phyloP scores from a whole-genome alignment of 1,284 basidiomycete species.

The Phellinidium pouzarii region DNA sequence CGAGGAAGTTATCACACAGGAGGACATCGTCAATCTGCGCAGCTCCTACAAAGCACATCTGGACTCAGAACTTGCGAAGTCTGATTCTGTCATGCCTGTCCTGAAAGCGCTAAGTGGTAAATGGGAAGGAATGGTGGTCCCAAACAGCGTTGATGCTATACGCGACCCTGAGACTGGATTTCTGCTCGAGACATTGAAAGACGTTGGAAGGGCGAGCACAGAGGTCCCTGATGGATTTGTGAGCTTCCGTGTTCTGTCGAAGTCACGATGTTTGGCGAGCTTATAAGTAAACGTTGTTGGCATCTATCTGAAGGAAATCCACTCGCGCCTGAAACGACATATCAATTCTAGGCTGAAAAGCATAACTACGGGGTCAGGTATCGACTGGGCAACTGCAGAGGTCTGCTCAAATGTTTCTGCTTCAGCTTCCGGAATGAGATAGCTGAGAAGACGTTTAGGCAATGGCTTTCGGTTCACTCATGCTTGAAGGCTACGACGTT shows the following conservation, averaged over 20 bases:
- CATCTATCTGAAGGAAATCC: slow-evolving; percentile 57
- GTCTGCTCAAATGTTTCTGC: slow-evolving; percentile 33
- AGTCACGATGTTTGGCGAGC: neutral
- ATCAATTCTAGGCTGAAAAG: slow-evolving; percentile 71
- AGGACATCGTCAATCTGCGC: slow-evolving; percentile 46
- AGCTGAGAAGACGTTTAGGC: slow-evolving; percentile 37
- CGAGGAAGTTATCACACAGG: slow-evolving; percentile 47
- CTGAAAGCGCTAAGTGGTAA: slow-evolving; percentile 49
- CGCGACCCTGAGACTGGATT: slow-evolving; percentile 68
- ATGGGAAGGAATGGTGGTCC: slow-evolving; percentile 74
- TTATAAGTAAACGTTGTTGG: slow-evolving; percentile 17
- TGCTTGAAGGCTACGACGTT: slow-evolving; percentile 74
- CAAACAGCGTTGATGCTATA: slow-evolving; percentile 45
- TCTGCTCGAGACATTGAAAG: slow-evolving; percentile 39
- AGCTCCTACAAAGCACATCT: slow-evolving; percentile 53
- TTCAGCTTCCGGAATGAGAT: neutral
- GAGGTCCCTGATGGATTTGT: slow-evolving; percentile 71
- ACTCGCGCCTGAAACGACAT: slow-evolving; percentile 73
- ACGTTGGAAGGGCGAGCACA: slow-evolving; percentile 66
- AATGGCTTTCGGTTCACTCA: slow-evolving; percentile 77
- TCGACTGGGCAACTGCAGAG: slow-evolving; percentile 89
- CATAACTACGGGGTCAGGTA: slow-evolving; percentile 59
- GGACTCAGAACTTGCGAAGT: slow-evolving; percentile 48
- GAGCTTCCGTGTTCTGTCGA: slow-evolving; percentile 31
- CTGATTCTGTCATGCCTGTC: slow-evolving; percentile 42